Base-by-base conservation (phyloP, 176 grass and related monocot genomes). In the Urochloa ruziziensis region DNA sequence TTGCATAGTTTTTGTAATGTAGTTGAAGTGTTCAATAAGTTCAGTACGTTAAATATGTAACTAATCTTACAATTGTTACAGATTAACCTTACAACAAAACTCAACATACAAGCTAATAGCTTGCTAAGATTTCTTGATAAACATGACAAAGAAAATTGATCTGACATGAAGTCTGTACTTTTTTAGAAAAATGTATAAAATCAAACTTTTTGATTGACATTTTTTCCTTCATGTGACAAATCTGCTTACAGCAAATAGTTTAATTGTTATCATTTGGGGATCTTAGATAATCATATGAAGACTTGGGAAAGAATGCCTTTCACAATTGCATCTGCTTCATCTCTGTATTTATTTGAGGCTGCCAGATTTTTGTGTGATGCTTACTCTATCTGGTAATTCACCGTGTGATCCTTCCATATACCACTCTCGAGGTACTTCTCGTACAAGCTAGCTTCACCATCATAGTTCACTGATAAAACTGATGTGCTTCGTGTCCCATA, bases 331-430 rank as follows among this genome's bases (percentile, higher is more conserved):
- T 60, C 17, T 49, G 65, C 53, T 83, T 86, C 72, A 10, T 44
- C 52, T 59, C 35, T 59, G 23, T 79, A 59, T 63, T 86, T 86
- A 80, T 84, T 88, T 43, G 35, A 65, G 80, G 34, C 37, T 71
- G 12, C 57, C 82, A 52, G 51, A 18, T 61, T 84, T 91, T 83
- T 4, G 11, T 89, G 18, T n/a, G 71, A 28, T 27, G 80, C 63
- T 75, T 85, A 83, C 56, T 91, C 80, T 84, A 91, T 90, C 62
- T 85, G 75, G 87, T 93, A 98, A 52, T 82, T 51, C 48, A 99
- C 83, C 9, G 85, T 92, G 61, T 92, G 93, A 73, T 99, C 88
- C 88, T 99, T 99, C 96, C 93, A 99, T 72, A 92, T 73, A n/a
- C 91, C 87, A 58, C 81, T 84, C 87, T 96, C 93, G 1, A 99